Percentiles rank a stretch among this genome's conserved stretches.
phyloP scores from a whole-genome alignment of 148 eudicot genomes.

The Fallopia convolvulus region DNA sequence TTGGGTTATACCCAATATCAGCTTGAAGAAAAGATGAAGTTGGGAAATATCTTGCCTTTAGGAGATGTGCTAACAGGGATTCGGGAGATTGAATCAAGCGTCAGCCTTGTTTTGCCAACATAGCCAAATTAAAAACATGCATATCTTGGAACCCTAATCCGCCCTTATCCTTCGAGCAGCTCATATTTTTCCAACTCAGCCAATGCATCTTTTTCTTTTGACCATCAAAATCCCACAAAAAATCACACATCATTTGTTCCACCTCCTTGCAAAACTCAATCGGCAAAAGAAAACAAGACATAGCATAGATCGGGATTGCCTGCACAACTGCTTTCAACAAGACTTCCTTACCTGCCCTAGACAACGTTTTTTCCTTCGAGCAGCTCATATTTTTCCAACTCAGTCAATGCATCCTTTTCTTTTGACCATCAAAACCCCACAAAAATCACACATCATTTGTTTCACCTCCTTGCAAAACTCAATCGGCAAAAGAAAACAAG shows the following conservation, averaged over 20 bases:
- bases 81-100: neutral
- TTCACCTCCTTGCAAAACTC: no score
- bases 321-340: no score
- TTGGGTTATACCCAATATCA: no score
- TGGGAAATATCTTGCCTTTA: neutral
- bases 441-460: no score
- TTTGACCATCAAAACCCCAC: neutral
- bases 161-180: neutral
- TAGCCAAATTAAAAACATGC: neutral
- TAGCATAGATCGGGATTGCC: no score
- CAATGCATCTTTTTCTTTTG: neutral
- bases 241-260: no score
- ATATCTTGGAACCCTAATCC: neutral
- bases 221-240: no score
- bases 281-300: no score
- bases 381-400: neutral
- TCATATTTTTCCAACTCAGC: neutral
- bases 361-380: no score
- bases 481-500: no score
- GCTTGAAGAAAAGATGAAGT: neutral
- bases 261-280: no score
- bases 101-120: neutral
- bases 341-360: no score
- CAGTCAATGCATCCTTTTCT: neutral
- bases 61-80: neutral